Evolutionary conservation across 495 filamentous ascomycete genomes (phyloP), one percentile per base, ranked within the genome.

Genomic region (Talaromyces stipitatus): DNA sequence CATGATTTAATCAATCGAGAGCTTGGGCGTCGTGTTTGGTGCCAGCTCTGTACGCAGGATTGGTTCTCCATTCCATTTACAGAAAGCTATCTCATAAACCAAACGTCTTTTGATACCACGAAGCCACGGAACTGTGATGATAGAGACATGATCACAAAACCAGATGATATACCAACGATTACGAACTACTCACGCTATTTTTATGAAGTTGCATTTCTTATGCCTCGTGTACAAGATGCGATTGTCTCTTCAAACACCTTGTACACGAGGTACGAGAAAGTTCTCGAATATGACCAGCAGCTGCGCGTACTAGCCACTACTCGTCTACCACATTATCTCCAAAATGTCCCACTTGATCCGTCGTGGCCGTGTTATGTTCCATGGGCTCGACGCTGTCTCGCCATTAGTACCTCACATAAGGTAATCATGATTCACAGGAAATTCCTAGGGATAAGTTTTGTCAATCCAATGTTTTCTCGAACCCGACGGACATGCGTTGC

Each of bases 361-460:
- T 20, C 52, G 2, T 75, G 74, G 73, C 74, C 73, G 12, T 47
- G 56, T 24, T 69, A 70, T 48, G 68, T 76, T 3, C 66, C 67
- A 5, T 77, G 72, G 69, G 74, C 75, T 6, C 67, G 74, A n/a
- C 65, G 71, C 18, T 67, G 70, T 51, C 61, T 77, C 3, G 69
- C 72, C 1, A 73, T 75, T 16, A 76, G 72, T 3, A 66, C 70
- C n/a, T 70, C 70, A 0, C 73, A 80, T 55, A 80, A 80, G 50
- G 73, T 80, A 36, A 80, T 80, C 51, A 78, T 78, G 77, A 73
- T 80, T 24, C 74, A 80, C 59, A 69, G 76, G 22, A 67, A 67
- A 1, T 78, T 80, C 55, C 62, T 80, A 0, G 73, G 70, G 46
- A 66, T 64, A 28, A 75, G 72, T 45, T 78, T 78, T 54, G 61